Base-by-base conservation (phyloP, 2,329 filamentous ascomycete genomes). In the Exophiala sp. region DNA sequence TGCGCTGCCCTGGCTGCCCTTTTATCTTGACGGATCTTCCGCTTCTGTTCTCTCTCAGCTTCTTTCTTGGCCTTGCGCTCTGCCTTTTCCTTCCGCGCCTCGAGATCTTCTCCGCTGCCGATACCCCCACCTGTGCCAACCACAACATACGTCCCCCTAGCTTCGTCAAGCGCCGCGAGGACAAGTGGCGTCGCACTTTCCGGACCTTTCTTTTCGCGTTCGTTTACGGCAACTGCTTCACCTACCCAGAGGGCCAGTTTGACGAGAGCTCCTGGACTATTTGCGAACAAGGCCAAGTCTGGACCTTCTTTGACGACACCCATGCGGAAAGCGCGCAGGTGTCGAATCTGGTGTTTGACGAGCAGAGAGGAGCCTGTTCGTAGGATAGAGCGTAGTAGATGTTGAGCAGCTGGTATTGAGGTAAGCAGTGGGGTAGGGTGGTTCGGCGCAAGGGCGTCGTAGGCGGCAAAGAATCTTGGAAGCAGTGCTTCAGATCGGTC, bases 221-320 rank as follows among this genome's bases (percentile, higher is more conserved):
- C 93, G 62, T 95, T 86, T 58, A 96, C 90, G 1, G 85, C 80
- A 38, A 97, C 83, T 0, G 93, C 93, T 69, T 97, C 91, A 39
- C 86, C 88, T 35, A 98, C 80, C 93, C 93, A 98, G 2, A 95
- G 76, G 0, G 91, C 90, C 11, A 98, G 78, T 67, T 97, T 96
- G 1, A 90, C 95, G 19, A 98, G 73, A 1, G 93, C 93, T 4
- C 90, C 88, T 0, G 93, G 90, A 35, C 55, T 58, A 63, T 97
- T 91, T 1, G 85, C 89, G 69, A 98, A 98, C 9, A 97, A 77
- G n/a, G 79, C 72, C 0, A 95, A 85, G 61, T 97, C 93, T 0
- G 90, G 88, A 0, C 91, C 89, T 63, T 97, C 93, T 65, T 94
- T 95, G 60, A 98, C 89, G 2, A 97, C 86, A 27, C 87, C 94